Base-by-base conservation (phyloP, 495 filamentous ascomycete genomes). In the Aspergillus bertholletiae region DNA sequence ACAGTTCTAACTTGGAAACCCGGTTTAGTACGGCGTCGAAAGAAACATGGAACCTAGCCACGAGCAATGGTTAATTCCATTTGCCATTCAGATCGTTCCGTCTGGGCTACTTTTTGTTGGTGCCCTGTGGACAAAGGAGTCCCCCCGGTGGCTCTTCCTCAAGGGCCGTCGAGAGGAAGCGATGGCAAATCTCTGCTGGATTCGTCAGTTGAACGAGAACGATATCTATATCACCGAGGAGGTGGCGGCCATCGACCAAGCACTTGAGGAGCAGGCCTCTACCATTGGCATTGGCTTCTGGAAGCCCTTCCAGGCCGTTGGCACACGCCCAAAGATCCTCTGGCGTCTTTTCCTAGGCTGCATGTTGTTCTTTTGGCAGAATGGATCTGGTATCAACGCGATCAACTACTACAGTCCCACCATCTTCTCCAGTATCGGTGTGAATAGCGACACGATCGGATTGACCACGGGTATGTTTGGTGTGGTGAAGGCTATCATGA, bases 191-290 rank as follows among this genome's bases (percentile, higher is more conserved):
- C 79, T 88, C 5, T 77, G 75, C 66, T 88, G 82, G 80, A 80
- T 88, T 46, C 83, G 86, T 32, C 80, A 86, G 51, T 75, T 88
- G 22, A 66, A 75, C 15, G 60, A 73, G 5, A 76, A 83, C 21
- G 79, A 89, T 48, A 71, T 83, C 44, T 89, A 88, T 60, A 84
- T 89, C 59, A 61, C 85, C 4, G 85, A 88, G 64, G 86, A 88
- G 59, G 72, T 89, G n/a, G 74, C 76, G 18, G 80, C 75, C 53
- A 86, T 88, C 61, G 84, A 88, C 48, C 74, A 74, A 18, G 79
- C 81, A 8, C 65, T 88, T 28, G 85, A 88, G 56, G 66, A 81
- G 30, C 84, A 86, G 64, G 70, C 75, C 18, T 53, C 75, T 0
- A 79, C 75, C 23, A 80, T 88, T 49, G 85, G 85, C 21, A 65